phyloP scores from a whole-genome alignment of 768 basidiomycete genomes.

The Rossbeevera mucosa region DNA sequence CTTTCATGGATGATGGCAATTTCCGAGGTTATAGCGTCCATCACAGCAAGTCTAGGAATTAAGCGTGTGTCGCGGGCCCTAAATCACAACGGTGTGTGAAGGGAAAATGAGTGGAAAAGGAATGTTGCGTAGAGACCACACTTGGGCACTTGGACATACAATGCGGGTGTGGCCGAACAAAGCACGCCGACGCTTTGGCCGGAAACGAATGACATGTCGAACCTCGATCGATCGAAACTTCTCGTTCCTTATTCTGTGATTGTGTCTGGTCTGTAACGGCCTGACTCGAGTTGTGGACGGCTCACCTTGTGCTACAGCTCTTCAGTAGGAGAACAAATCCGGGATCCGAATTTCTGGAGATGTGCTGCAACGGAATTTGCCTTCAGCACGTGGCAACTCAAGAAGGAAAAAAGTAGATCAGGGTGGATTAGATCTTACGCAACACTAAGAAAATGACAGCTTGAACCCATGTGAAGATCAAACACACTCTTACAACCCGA shows the following conservation, averaged over 20 bases:
- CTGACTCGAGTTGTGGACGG: neutral
- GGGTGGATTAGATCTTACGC: neutral
- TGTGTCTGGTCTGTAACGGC: neutral
- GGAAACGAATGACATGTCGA: too few species aligned
- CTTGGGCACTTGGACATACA: conserved; percentile 1
- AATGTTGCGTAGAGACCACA: neutral
- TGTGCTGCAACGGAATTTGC: too few species aligned
- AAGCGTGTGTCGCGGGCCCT: neutral
- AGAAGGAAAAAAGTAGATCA: neutral
- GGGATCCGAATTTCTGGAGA: neutral
- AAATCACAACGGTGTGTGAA: neutral
- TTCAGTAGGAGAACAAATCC: neutral
- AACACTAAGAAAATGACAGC: neutral
- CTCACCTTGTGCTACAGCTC: neutral
- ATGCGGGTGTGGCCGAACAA: conserved; percentile 4
- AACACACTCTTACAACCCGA: neutral
- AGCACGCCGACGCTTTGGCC: conserved; percentile 4
- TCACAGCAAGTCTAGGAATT: neutral
- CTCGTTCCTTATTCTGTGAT: too few species aligned
- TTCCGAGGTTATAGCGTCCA: neutral
- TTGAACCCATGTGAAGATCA: neutral
- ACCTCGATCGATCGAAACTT: neutral
- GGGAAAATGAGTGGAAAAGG: neutral
- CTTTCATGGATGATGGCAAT: neutral
- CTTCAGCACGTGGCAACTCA: neutral